phyloP scores from a whole-genome alignment of 805 yeast species.

The Teunomyces pallodes region DNA sequence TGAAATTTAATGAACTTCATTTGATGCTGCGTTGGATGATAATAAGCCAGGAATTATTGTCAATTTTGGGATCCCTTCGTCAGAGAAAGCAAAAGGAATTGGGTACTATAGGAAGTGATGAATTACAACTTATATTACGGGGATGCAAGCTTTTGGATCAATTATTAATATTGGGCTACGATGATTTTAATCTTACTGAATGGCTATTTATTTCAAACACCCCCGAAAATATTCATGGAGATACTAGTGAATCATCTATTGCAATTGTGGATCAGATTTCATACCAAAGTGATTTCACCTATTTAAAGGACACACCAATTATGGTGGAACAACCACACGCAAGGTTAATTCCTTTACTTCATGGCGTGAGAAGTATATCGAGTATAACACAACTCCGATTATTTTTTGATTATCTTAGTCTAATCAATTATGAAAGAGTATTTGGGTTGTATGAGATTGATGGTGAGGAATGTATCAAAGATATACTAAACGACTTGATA shows the following conservation, averaged over 20 bases:
- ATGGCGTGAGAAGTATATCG: constrained; percentile 38
- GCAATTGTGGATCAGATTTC: constrained; percentile 52
- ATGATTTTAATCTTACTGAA: constrained; percentile 73
- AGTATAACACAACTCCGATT: constrained; percentile 50
- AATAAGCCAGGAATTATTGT: constrained; percentile 59
- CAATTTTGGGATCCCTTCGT: constrained; percentile 42
- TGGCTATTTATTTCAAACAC: constrained; percentile 84
- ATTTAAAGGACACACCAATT: constrained; percentile 35
- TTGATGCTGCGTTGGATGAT: constrained; percentile 68
- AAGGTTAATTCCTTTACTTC: constrained; percentile 43
- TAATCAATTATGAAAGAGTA: constrained; percentile 61
- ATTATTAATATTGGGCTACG: constrained; percentile 62
- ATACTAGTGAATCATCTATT: constrained; percentile 13
- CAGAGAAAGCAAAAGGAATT: constrained; percentile 22
- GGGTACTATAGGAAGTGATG: constrained; percentile 29
- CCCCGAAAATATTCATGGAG: constrained; percentile 52
- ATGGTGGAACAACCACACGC: constrained; percentile 33
- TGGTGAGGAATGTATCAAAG: constrained; percentile 47
- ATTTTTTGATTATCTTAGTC: constrained; percentile 66
- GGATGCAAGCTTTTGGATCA: constrained; percentile 81
- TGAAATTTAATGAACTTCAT: constrained; percentile 63
- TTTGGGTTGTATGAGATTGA: constrained; percentile 46
- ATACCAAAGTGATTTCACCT: constrained; percentile 26
- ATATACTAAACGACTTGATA: constrained; percentile 55
- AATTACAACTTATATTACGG: constrained; percentile 45